Evolutionary conservation across 106 monocot genomes (phyloP).

Genomic region (Apostasia ramifera): DNA sequence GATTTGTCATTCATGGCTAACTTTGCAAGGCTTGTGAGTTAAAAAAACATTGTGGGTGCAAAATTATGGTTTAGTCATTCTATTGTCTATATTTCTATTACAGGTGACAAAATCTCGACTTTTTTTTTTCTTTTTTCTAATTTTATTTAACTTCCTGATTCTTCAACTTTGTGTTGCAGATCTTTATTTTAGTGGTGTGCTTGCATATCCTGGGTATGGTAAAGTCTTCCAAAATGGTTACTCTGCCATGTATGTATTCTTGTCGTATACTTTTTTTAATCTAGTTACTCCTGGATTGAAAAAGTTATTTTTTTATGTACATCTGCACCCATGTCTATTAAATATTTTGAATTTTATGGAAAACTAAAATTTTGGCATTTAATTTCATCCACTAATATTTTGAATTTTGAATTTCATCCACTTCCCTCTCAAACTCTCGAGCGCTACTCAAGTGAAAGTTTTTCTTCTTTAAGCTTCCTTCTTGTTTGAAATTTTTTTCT

Average conservation of each 20-base stretch:
- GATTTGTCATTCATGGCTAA: too few species aligned
- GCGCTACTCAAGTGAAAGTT: not conserved
- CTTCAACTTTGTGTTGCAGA: not conserved
- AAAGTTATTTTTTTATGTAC: not conserved
- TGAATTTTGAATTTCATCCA: too few species aligned
- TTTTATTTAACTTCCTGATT: not conserved
- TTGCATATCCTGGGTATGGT: not conserved
- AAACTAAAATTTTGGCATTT: too few species aligned
- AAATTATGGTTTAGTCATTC: too few species aligned
- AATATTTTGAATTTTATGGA: too few species aligned
- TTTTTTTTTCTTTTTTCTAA: not conserved
- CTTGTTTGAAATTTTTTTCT: too few species aligned
- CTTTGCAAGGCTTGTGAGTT: too few species aligned
- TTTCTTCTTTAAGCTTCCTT: too few species aligned
- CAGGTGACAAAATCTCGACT: not conserved
- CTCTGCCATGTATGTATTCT: not conserved
- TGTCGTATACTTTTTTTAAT: not conserved
- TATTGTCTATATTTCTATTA: not conserved
- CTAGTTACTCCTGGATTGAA: not conserved
- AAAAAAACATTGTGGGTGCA: too few species aligned
- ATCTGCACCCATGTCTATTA: too few species aligned
- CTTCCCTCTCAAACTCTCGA: not conserved
- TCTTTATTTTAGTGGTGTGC: conserved; percentile 2
- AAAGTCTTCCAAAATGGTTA: not conserved
- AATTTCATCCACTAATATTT: too few species aligned